These are phyloP conservation scores for Ceratocystis colombiana DNA, from an alignment of 2,329 filamentous ascomycete genomes.

Conservation along the genomic window DNA sequence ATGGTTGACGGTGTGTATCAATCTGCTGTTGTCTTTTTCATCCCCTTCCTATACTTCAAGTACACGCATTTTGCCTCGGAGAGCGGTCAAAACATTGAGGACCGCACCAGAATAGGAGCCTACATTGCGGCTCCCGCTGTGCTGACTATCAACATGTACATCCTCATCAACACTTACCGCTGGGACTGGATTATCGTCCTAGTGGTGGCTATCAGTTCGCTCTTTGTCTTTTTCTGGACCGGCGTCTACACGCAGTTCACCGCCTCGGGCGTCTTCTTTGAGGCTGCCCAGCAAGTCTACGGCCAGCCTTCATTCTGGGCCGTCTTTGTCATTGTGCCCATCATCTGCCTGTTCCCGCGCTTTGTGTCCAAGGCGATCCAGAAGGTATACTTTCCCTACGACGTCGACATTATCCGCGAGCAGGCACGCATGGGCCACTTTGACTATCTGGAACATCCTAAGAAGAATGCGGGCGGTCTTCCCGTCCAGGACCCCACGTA, in stretches of 20 bases:
- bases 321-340: slow-evolving; percentile 63
- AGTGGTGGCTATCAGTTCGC: slow-evolving; percentile 67
- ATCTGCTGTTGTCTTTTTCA: slow-evolving; percentile 85
- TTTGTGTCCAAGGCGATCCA: slow-evolving; percentile 80
- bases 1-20: slow-evolving; percentile 94
- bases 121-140: slow-evolving; percentile 79
- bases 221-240: slow-evolving; percentile 93
- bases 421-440: slow-evolving; percentile 78
- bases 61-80: slow-evolving; percentile 55
- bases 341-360: slow-evolving; percentile 75
- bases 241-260: slow-evolving; percentile 60
- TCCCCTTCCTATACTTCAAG: slow-evolving; percentile 69
- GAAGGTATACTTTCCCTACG: slow-evolving; percentile 86
- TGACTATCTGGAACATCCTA: slow-evolving; percentile 48
- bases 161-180: slow-evolving; percentile 89
- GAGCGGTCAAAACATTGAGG: slow-evolving; percentile 66
- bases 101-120: slow-evolving; percentile 74
- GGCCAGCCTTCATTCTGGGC: slow-evolving; percentile 79
- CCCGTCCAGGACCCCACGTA: slow-evolving; percentile 10
- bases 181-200: slow-evolving; percentile 96
- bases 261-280: slow-evolving; percentile 54
- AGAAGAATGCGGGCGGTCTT: slow-evolving; percentile 29
- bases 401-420: slow-evolving; percentile 92
- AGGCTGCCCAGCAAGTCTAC: slow-evolving; percentile 69
- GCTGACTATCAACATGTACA: slow-evolving; percentile 83